These are phyloP conservation scores for Daldinia grandis DNA, from an alignment of 495 filamentous ascomycete species.

Conservation along the genomic window DNA sequence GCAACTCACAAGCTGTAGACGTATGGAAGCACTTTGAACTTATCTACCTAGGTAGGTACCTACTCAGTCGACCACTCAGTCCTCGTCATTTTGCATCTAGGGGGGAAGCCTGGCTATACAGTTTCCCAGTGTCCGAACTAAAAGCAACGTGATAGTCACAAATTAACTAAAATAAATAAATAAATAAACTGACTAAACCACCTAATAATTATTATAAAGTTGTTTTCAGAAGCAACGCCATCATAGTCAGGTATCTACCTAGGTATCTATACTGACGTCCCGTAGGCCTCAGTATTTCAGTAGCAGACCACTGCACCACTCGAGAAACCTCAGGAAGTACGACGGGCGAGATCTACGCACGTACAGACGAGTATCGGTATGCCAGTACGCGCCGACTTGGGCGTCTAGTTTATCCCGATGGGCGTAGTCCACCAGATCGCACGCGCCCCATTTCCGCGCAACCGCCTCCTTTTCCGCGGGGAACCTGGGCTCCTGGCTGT, in stretches of 20 bases:
- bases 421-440: slow-evolving; percentile 16
- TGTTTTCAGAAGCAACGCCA: not conserved
- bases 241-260: not conserved
- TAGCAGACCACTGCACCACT: not conserved
- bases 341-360: slow-evolving; percentile 2
- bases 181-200: slow-evolving; percentile 1
- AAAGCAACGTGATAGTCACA: not conserved
- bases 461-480: slow-evolving; percentile 8
- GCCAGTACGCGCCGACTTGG: slow-evolving; percentile 14
- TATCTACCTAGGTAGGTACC: not conserved
- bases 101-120: not conserved
- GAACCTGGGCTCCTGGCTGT: slow-evolving; percentile 16
- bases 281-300: not conserved
- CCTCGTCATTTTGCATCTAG: no score
- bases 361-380: slow-evolving; percentile 12
- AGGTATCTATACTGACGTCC: no score
- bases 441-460: not conserved
- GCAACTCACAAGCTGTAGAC: not conserved
- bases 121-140: not conserved
- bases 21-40: not conserved
- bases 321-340: not conserved
- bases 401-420: not conserved
- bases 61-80: not conserved
- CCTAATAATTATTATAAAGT: not conserved
- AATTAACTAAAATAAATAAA: not conserved